A percentile compares a stretch with the other conserved stretches of the same genome.
Conservation (phyloP, 164 flowering plant species). For the Stephania japonica region DNA sequence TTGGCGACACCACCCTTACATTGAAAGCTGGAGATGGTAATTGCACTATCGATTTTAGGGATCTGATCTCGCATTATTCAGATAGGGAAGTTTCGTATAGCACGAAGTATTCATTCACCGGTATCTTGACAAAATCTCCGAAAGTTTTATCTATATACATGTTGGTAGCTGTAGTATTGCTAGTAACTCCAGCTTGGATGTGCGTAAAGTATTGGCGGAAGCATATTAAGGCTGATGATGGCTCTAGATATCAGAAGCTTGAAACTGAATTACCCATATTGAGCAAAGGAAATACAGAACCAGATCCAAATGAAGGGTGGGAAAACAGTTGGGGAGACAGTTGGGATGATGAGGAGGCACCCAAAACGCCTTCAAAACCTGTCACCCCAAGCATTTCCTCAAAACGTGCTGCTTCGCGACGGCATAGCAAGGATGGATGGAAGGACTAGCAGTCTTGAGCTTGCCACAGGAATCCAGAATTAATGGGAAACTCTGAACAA, state of each 20-base stretch:
- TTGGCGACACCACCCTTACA: constrained; percentile 24
- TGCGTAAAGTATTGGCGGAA: constrained; percentile 27
- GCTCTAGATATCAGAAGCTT: constrained; percentile 49
- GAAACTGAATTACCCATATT: constrained; percentile 58
- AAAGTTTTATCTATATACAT: constrained; percentile 20
- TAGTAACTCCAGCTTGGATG: constrained; percentile 29
- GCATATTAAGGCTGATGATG: constrained; percentile 15
- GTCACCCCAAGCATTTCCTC: constrained; percentile 60
- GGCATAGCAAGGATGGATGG: constrained; percentile 55
- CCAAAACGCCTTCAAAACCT: constrained; percentile 51
- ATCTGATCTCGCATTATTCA: constrained; percentile 22
- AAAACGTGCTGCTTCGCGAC: constrained; percentile 57
- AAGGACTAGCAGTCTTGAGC: constrained; percentile 37
- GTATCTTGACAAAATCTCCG: constrained; percentile 16
- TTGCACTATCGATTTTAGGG: constrained; percentile 53
- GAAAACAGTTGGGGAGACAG: constrained; percentile 64
- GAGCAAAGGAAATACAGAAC: constrained; percentile 21
- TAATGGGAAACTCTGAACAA: not conserved
- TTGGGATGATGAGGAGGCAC: constrained; percentile 84
- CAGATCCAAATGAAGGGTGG: constrained; percentile 50
- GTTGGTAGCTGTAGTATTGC: constrained; percentile 27
- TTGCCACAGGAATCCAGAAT: not conserved
- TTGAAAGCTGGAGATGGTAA: constrained; percentile 32
- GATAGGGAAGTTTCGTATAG: constrained; percentile 15
- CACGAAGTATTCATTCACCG: constrained; percentile 13